phyloP scores from a whole-genome alignment of 148 eudicot genomes.

The Rhododendron griersonianum region DNA sequence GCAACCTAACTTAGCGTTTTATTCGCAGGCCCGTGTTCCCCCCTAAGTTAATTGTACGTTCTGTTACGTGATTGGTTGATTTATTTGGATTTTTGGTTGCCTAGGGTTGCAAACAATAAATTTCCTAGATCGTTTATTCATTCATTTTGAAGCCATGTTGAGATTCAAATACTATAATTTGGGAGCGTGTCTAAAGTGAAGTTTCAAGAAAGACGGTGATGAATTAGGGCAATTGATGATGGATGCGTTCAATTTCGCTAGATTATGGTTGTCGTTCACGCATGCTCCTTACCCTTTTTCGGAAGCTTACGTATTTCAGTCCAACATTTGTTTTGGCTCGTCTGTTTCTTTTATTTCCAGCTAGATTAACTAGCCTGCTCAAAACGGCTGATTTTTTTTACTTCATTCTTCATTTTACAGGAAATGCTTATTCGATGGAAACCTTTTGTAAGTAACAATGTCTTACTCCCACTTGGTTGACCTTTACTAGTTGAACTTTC shows the following conservation, averaged over 20 bases:
- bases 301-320: not conserved
- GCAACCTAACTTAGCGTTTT: not conserved
- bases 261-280: not conserved
- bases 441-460: slow-evolving; percentile 56
- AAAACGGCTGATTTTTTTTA: not conserved
- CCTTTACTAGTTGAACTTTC: not conserved
- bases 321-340: not conserved
- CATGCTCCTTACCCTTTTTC: not conserved
- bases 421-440: slow-evolving; percentile 64
- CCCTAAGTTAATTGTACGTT: not conserved
- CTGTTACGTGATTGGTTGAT: not conserved
- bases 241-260: not conserved
- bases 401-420: slow-evolving; percentile 29
- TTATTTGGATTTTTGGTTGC: not conserved
- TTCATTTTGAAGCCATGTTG: not conserved
- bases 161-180: not conserved
- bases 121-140: not conserved
- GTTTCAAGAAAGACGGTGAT: not conserved
- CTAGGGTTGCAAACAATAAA: not conserved
- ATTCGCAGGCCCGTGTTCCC: not conserved
- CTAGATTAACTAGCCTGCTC: not conserved
- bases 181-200: not conserved
- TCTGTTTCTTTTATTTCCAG: not conserved
- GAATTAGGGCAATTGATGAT: not conserved
- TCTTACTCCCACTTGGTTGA: slow-evolving; percentile 1